Base-by-base conservation (phyloP, 2,329 filamentous ascomycete genomes). In the Aspergillus versicolor region DNA sequence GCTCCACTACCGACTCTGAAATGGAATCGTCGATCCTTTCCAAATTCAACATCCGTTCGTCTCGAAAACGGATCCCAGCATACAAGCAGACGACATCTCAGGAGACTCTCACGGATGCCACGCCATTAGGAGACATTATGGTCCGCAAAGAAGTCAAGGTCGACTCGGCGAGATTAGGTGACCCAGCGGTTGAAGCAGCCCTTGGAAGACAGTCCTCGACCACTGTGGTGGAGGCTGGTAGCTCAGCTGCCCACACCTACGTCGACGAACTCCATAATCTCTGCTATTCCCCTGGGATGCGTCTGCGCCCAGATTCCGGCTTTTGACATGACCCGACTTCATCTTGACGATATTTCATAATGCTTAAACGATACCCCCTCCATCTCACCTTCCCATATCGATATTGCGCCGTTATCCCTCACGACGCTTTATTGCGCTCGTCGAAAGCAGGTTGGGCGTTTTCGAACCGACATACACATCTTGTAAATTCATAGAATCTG, bases 71-170 rank as follows among this genome's bases (percentile, higher is more conserved):
- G 1, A 4, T 49, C 37, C 17, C 27, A 30, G 27, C 4, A 32
- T 24, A 21, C 44, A 19, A 7, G 27, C 40, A 34, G 38, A 30
- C 45, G 21, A 7, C 59, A 34, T 55, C 69, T 0, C 65, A 65
- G 34, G 67, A 68, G 17, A 65, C 64, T 0, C 56, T 66, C 21
- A 57, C 65, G 8, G 61, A 68, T 21, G 54, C 57, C 3, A 57
- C 61, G 4, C 58, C 60, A 8, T 77, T 79, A 49, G 83, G 84
- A 6, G 83, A 84, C 21, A 88, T 87, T 66, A 81, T 86, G 75
- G 81, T 87, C 6, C 84, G 82, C 22, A 82, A 85, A 60, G 83
- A 88, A 63, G 81, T 87, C 54, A 81, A 80, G 7, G 80, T 87
- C n/a, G 79, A 84, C 47, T 74, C 79, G 1, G 65, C 65, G 0